Base-by-base conservation (phyloP, 441 rosid genomes). In the Adansonia gregorii region DNA sequence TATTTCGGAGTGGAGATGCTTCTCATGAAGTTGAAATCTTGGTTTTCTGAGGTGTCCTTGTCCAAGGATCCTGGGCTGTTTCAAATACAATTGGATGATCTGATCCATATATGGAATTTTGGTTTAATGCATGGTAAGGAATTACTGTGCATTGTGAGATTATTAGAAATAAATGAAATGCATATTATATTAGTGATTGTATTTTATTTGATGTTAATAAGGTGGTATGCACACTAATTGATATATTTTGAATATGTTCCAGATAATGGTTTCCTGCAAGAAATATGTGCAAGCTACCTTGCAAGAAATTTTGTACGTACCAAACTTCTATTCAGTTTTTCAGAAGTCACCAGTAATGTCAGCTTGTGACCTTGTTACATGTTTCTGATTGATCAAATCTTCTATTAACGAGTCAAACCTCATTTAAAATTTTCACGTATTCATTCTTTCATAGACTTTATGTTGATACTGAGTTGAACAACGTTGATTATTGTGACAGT, bases 241-340 rank as follows among this genome's bases (percentile, higher is more conserved):
- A 74, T 80, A 75, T 10, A 54, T 80, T 77, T 79, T 79, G 55
- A 76, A 73, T 82, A 80, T 85, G 76, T 82, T 87, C 83, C 94
- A 94, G 97, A 84, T 75, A 80, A 58, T 74, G 91, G 87, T 78
- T 86, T 83, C 81, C 64, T 92, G 66, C 87, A 87, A 83, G 93
- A 88, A 82, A 73, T 85, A 54, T 92, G 93, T 86, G 86, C 76
- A 45, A 80, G 88, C 77, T 90, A 86, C 83, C 94, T 91, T 65
- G 97, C 97, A 74, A 91, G 86, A 83, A 86, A 92, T 77, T 88
- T 94, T 74, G 98, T 94, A 88, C 51, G 97, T 89, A 72, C 75
- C 82, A 77, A 61, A 60, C 77, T 81, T 83, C 67, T 76, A 78
- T 74, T 76, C 65, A n/a, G 19, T 74, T 70, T 74, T 64, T 80